Conservation (phyloP, 305 asterid species). For the Nicotiana rustica region DNA sequence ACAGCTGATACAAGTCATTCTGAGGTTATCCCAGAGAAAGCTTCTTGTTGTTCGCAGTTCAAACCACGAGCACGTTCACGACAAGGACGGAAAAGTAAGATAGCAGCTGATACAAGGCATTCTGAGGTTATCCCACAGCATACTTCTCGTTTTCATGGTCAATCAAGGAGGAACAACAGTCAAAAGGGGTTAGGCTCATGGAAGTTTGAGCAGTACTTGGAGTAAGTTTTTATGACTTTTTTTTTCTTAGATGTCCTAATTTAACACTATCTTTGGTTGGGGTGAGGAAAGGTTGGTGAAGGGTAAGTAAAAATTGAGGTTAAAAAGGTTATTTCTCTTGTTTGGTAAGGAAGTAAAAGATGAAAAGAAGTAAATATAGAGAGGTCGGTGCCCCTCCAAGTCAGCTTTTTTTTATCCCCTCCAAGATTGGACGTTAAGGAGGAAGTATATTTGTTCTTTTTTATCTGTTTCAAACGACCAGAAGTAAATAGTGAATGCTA, state of each 20-base stretch:
- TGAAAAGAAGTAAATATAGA: conserved; percentile 10
- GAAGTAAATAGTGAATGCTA: background rate
- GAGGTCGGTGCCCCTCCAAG: background rate
- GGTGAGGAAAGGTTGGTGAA: no score
- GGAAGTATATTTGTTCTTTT: background rate
- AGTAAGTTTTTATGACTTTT: conserved; percentile 41
- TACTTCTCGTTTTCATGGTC: conserved; percentile 49
- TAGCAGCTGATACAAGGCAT: conserved; percentile 36
- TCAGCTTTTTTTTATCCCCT: background rate
- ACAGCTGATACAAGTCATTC: conserved; percentile 28
- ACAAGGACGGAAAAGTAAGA: background rate
- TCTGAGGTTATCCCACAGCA: conserved; percentile 42
- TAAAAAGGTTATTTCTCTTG: background rate
- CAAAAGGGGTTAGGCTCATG: conserved; percentile 53
- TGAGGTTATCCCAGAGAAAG: background rate
- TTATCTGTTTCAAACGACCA: background rate
- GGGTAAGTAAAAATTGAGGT: background rate
- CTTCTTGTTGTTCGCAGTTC: background rate
- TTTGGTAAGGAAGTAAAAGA: conserved; percentile 8
- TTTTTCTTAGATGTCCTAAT: background rate
- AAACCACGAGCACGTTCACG: conserved; percentile 3
- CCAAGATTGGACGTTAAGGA: conserved; percentile 9
- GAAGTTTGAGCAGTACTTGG: conserved; percentile 48
- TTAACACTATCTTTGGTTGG: no score
- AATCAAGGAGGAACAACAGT: conserved; percentile 46